These are phyloP conservation scores for Thuidium tamariscinum DNA, from an alignment of 225 moss, liverwort and hornwort species.

Conservation along the genomic window DNA sequence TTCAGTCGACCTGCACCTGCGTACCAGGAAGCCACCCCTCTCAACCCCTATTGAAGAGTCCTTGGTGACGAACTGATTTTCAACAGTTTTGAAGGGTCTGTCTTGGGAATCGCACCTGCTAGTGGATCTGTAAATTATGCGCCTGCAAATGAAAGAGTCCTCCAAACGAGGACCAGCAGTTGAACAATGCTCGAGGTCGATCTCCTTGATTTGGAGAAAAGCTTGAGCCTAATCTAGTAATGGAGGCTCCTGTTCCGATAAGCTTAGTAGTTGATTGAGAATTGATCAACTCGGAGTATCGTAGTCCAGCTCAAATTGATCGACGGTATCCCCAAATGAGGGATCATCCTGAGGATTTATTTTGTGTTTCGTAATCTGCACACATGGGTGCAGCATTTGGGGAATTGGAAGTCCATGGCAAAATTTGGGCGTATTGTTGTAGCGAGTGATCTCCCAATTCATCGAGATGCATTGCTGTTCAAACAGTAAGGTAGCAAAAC, in stretches of 20 bases:
- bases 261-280: neutral
- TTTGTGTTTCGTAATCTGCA: neutral
- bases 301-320: neutral
- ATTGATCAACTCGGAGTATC: neutral
- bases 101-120: neutral
- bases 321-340: neutral
- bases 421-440: neutral
- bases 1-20: conserved; percentile 30
- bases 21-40: conserved; percentile 21
- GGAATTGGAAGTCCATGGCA: neutral
- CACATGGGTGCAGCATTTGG: neutral
- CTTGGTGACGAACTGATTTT: neutral
- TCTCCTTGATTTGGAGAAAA: neutral
- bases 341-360: neutral
- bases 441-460: neutral
- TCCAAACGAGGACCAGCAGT: neutral
- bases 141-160: neutral
- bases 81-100: neutral
- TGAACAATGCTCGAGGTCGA: neutral
- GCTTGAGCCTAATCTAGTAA: neutral
- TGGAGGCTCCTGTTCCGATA: neutral
- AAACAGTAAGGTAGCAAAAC: neutral
- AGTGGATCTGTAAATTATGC: conserved; percentile 3
- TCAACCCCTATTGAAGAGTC: conserved; percentile 18
- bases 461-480: no score